A percentile compares a stretch with the other conserved stretches of the same genome.
phyloP scores from a whole-genome alignment of 345 rosid species.

The Linum tenue region DNA sequence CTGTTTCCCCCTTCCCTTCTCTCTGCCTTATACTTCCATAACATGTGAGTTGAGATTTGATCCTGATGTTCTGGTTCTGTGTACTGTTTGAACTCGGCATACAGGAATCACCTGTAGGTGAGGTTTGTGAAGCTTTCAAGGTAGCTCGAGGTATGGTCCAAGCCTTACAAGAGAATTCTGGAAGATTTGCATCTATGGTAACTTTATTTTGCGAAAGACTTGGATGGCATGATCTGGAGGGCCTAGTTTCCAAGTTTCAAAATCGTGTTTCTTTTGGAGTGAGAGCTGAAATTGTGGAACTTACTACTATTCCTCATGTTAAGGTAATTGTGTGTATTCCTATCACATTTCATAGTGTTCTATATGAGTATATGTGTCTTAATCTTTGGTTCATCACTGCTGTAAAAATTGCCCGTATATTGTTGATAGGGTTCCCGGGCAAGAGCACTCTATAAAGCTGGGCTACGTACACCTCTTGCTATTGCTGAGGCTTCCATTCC shows the following conservation, averaged over 20 bases:
- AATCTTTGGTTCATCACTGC: not conserved
- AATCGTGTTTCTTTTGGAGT: constrained; percentile 98
- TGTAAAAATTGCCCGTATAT: not conserved
- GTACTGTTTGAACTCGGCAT: constrained; percentile 20
- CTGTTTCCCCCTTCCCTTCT: not conserved
- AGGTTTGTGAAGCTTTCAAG: constrained; percentile 89
- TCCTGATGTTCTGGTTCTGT: constrained; percentile 10
- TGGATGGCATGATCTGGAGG: constrained; percentile 97
- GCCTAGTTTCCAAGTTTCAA: constrained; percentile 81
- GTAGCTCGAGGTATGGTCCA: constrained; percentile 98
- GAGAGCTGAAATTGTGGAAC: constrained; percentile 96
- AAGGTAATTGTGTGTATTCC: constrained; percentile 41
- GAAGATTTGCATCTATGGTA: constrained; percentile 97
- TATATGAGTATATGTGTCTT: not conserved
- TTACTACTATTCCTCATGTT: constrained; percentile 80
- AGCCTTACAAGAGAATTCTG: constrained; percentile 92
- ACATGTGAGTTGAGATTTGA: not conserved
- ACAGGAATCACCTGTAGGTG: constrained; percentile 81
- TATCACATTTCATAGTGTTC: not conserved
- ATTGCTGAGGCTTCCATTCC: constrained; percentile 87
- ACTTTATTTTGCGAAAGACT: constrained; percentile 91
- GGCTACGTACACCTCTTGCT: constrained; percentile 82
- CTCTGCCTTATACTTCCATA: not conserved
- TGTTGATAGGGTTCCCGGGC: constrained; percentile 80
- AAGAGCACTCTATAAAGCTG: constrained; percentile 90